Percentiles rank a stretch among this genome's conserved stretches.
Conservation (phyloP, 805 yeast genomes). For the Pichia occidentalis region DNA sequence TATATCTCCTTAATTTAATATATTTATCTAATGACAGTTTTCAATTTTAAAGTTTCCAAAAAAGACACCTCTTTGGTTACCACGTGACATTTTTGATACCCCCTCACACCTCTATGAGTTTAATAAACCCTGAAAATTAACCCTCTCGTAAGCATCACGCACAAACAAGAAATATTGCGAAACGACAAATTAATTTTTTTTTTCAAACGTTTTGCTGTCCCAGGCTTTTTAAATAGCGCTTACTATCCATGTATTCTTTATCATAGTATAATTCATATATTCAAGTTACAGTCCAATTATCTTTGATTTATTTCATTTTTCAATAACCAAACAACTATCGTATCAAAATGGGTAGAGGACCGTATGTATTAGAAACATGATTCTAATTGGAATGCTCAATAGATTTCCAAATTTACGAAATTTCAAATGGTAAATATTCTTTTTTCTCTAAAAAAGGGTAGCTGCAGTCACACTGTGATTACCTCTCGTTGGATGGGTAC, state of each 20-base stretch:
- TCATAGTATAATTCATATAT: constrained; percentile 2
- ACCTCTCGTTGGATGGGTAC: no score
- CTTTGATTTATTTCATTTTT: constrained; percentile 2
- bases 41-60: neutral
- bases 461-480: no score
- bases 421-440: constrained; percentile 10
- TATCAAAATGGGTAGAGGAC: constrained; percentile 70
- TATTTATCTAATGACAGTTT: neutral
- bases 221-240: constrained; percentile 8
- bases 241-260: constrained; percentile 1
- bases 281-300: neutral
- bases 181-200: no score
- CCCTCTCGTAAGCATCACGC: no score
- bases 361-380: constrained; percentile 40
- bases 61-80: neutral
- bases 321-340: constrained; percentile 2
- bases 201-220: no score
- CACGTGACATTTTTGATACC: neutral
- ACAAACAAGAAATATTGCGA: no score
- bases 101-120: constrained; percentile 3
- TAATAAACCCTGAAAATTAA: neutral
- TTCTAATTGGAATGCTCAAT: neutral
- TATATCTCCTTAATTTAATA: neutral
- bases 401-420: neutral
- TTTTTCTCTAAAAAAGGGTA: no score